These are phyloP conservation scores for Lactarius psammicola DNA, from an alignment of 768 basidiomycete genomes.

Conservation along the genomic window DNA sequence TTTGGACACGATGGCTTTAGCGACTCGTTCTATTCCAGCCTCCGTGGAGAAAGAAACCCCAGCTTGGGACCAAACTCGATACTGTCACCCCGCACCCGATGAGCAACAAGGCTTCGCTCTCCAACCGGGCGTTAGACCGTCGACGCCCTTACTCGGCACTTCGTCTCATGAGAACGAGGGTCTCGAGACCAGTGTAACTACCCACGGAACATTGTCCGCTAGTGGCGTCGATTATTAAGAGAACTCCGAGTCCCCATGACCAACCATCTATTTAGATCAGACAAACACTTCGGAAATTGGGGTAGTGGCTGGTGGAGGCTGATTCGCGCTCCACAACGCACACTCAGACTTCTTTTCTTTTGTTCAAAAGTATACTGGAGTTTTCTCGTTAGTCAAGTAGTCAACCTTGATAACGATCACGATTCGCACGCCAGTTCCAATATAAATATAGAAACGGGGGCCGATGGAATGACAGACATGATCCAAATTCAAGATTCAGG, in stretches of 20 bases:
- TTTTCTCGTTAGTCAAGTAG: no score
- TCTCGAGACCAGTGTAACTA: background rate
- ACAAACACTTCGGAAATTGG: background rate
- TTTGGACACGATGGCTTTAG: no score
- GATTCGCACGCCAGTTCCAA: background rate
- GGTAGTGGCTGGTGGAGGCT: no score
- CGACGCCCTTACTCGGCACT: no score
- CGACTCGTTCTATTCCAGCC: no score
- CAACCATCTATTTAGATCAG: background rate
- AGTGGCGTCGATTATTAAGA: background rate
- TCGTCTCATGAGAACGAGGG: no score
- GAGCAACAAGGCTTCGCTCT: no score
- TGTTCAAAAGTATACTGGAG: background rate
- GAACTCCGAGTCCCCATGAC: background rate
- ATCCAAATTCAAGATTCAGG: background rate
- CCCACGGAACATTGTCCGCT: background rate
- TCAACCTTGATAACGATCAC: background rate
- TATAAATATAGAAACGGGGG: no score
- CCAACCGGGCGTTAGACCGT: no score
- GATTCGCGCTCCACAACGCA: background rate
- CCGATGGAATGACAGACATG: background rate
- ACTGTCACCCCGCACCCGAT: no score
- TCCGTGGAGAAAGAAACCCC: no score
- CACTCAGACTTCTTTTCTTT: background rate
- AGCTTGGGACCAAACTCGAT: no score